Conservation (phyloP, 345 rosid genomes). For the Barbarea vulgaris region DNA sequence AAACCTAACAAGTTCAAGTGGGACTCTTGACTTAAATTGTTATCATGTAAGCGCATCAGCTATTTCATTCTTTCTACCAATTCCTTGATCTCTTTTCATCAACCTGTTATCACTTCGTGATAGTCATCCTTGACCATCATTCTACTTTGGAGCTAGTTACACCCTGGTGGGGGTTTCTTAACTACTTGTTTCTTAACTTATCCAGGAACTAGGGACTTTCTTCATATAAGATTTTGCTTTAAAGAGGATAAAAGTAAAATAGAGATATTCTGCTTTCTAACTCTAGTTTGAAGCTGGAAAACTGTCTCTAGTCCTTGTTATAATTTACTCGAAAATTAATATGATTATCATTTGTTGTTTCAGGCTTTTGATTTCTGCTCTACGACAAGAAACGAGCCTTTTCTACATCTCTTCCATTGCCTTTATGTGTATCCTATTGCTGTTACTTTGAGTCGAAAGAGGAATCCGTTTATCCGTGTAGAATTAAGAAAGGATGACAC, state of each 20-base stretch:
- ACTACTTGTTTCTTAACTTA: slow-evolving; percentile 18
- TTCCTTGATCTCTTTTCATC: slow-evolving; percentile 16
- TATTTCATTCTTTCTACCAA: slow-evolving; percentile 13
- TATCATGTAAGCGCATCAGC: slow-evolving; percentile 62
- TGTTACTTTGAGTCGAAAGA: slow-evolving; percentile 89
- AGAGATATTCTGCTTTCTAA: slow-evolving; percentile 11
- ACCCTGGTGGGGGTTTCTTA: slow-evolving; percentile 15
- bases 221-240: slow-evolving; percentile 4
- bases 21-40: slow-evolving; percentile 52
- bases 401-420: slow-evolving; percentile 94
- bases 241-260: slow-evolving; percentile 9
- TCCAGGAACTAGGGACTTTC: slow-evolving; percentile 4
- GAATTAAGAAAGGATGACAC: slow-evolving; percentile 93
- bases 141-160: slow-evolving; percentile 21
- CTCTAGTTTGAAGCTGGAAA: slow-evolving; percentile 17
- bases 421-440: slow-evolving; percentile 89
- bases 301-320: slow-evolving; percentile 2
- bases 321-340: slow-evolving; percentile 9
- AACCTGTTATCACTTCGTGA: slow-evolving; percentile 12
- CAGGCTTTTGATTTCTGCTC: slow-evolving; percentile 98
- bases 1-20: slow-evolving; percentile 57
- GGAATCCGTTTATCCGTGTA: slow-evolving; percentile 83
- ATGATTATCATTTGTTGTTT: slow-evolving; percentile 50
- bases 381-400: slow-evolving; percentile 91
- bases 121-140: slow-evolving; percentile 28